Base-by-base conservation (phyloP, 148 eudicot species). In the Chenopodium quinoa region DNA sequence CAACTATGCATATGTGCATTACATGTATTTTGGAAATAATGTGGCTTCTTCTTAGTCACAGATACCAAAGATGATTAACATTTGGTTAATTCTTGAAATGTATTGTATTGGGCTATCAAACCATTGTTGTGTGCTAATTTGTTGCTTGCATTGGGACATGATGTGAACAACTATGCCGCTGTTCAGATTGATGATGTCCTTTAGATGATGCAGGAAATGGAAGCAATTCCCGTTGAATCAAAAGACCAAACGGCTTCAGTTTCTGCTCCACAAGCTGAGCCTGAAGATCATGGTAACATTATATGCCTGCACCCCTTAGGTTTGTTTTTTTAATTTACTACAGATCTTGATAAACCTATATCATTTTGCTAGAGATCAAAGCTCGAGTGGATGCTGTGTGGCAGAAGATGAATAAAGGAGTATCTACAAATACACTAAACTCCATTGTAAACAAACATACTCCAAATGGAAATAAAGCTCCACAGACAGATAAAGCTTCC, bases 391-490 rank as follows among this genome's bases (percentile, higher is more conserved):
- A 93, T 86, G 97, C 93, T 82, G 88, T 92, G 29, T 96, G 99
- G 98, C 86, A 93, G 83, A 90, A 89, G 86, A 92, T 96, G 97
- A 92, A 90, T 73, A 96, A 96, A 90, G 99, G 99, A 75, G 89
- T 92, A 77, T 87, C 97, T 50, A n/a, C 80, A 11, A 91, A 86
- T 83, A 88, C 92, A 60, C 85, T 86, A 44, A 86, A 93, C 74
- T 90, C 91, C 71, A 77, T 93, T 77, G 81, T 90, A 78, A 84
- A 84, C 80, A 88, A 85, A 82, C 76, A 75, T 79, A 82, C 66
- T 77, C 71, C 90, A 69, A 77, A 71, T 48, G 68, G 70, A 62
- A 88, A 87, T 56, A 86, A 34, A 83, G 72, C 82, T 75, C 75
- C 83, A n/a, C 81, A 79, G 63, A 89, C 86, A 75, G 79, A 85